Evolutionary conservation across 148 eudicot genomes (phyloP).

Genomic region (Camellia lanceoleosa): DNA sequence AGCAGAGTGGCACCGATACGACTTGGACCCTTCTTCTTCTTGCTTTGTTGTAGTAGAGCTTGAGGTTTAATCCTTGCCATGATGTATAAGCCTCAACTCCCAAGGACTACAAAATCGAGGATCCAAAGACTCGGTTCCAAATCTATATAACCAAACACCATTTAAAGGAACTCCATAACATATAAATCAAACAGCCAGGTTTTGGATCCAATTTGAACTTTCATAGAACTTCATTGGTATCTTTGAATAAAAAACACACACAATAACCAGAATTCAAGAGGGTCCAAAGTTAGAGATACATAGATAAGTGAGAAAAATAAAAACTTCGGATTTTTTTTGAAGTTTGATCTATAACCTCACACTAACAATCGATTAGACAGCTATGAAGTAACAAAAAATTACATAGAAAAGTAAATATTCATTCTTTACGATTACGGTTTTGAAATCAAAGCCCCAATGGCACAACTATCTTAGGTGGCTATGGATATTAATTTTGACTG

Average conservation of each 20-base stretch:
- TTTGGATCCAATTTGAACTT: background rate
- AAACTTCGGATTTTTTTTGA: background rate
- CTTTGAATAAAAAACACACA: too few relatives aligned
- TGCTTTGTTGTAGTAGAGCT: conserved; percentile 86
- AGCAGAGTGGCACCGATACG: conserved; percentile 52
- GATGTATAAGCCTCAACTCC: background rate
- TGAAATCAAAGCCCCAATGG: too few relatives aligned
- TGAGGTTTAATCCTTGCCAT: conserved; percentile 98
- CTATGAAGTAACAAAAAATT: background rate
- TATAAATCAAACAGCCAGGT: background rate
- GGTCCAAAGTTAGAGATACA: background rate
- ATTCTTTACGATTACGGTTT: too few relatives aligned
- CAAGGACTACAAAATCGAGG: background rate
- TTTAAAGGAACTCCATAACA: background rate
- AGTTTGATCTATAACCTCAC: background rate
- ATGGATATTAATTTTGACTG: too few relatives aligned
- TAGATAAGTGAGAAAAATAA: background rate
- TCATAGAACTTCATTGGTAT: too few relatives aligned
- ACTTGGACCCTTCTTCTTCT: conserved; percentile 92
- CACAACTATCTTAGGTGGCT: too few relatives aligned
- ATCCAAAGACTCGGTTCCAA: background rate
- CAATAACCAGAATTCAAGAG: too few relatives aligned
- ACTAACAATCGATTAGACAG: background rate
- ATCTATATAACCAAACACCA: background rate
- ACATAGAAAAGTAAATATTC: background rate